phyloP scores from a whole-genome alignment of 23 red algal species.

The Chondrus crispus region DNA sequence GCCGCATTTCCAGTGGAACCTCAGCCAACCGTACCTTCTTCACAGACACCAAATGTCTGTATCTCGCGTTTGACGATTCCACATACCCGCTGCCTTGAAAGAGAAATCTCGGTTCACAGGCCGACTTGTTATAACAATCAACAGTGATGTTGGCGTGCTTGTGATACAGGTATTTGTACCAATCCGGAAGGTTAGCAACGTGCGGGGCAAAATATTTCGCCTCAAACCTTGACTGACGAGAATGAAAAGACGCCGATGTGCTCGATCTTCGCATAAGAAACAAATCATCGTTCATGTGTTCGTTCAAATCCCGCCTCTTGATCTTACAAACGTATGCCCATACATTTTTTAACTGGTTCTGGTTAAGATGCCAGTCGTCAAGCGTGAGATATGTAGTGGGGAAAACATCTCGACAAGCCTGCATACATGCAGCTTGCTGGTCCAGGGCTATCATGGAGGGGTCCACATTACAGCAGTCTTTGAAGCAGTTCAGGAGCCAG shows the following conservation, averaged over 20 bases:
- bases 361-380: background rate
- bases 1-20: background rate
- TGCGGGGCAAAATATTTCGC: background rate
- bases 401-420: background rate
- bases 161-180: conserved; percentile 8
- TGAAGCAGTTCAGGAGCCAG: background rate
- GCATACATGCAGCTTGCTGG: background rate
- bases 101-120: background rate
- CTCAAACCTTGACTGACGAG: background rate
- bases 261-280: background rate
- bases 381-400: background rate
- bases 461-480: background rate
- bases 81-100: background rate
- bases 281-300: background rate
- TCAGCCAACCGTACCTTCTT: background rate
- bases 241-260: background rate
- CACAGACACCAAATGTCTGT: background rate
- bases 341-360: background rate
- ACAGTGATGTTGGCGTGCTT: background rate
- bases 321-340: background rate
- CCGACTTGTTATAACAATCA: background rate
- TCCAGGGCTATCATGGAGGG: conserved; percentile 10
- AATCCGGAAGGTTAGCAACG: background rate
- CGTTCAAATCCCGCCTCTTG: background rate
- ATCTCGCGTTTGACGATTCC: background rate